phyloP scores from a whole-genome alignment of 2,329 filamentous ascomycete genomes.

The Chaetothyriales sp. region DNA sequence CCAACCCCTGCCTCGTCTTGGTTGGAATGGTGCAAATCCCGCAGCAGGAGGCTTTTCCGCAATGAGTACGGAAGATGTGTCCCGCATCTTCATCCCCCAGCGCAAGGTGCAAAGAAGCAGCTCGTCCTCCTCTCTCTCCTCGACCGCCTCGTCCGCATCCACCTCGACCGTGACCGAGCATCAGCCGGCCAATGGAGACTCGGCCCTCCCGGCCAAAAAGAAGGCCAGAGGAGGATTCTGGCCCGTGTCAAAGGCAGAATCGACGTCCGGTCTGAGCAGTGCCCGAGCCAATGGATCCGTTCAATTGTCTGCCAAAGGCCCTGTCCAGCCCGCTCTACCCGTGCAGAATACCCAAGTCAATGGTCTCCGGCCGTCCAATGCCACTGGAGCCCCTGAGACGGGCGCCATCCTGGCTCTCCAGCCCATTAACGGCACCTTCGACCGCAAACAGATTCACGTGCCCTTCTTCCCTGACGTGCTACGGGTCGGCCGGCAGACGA shows the following conservation, averaged over 20 bases:
- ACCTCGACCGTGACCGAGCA: constrained; percentile 20
- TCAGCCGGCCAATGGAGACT: constrained; percentile 24
- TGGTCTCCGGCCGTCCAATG: constrained; percentile 31
- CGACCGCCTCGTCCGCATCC: constrained; percentile 20
- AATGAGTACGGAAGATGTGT: constrained; percentile 70
- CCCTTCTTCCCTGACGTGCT: constrained; percentile 89
- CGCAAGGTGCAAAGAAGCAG: constrained; percentile 75
- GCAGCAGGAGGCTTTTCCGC: constrained; percentile 48
- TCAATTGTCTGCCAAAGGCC: constrained; percentile 17
- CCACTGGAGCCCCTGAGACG: constrained; percentile 37
- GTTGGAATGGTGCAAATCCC: constrained; percentile 46
- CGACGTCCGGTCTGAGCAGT: constrained; percentile 47
- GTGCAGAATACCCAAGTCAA: constrained; percentile 56
- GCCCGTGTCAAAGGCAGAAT: constrained; percentile 51
- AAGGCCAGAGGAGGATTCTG: constrained; percentile 41
- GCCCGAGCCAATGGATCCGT: constrained; percentile 47
- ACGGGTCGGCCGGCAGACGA: constrained; percentile 89
- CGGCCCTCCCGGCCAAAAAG: constrained; percentile 30
- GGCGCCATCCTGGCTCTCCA: constrained; percentile 71
- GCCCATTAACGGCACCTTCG: constrained; percentile 90
- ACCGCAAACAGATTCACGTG: constrained; percentile 88
- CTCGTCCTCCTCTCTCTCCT: constrained; percentile 69
- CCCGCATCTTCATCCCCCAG: constrained; percentile 72
- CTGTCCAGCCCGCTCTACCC: constrained; percentile 37
- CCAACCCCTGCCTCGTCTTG: constrained; percentile 44